Conservation (phyloP, 176 grass and related monocot genomes). For the Tillandsia leiboldiana region DNA sequence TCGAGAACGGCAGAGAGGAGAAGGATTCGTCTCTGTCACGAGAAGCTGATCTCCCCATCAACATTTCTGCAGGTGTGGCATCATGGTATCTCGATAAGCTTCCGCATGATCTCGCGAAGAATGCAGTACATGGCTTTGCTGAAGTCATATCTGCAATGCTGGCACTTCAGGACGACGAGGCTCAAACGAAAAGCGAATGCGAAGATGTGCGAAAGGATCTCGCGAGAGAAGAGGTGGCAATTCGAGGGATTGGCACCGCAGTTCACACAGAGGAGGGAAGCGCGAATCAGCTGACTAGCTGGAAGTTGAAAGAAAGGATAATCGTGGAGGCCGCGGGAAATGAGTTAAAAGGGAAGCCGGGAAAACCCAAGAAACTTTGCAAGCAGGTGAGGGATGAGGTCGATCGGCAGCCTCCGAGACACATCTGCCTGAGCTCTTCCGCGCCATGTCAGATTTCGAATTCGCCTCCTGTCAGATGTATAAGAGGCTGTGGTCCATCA, state of each 20-base stretch:
- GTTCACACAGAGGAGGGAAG: constrained; percentile 41
- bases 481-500: constrained; percentile 26
- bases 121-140: constrained; percentile 59
- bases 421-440: constrained; percentile 90
- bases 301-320: constrained; percentile 42
- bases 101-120: constrained; percentile 63
- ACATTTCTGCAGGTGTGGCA: too few species aligned
- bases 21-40: too few species aligned
- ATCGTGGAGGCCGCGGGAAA: constrained; percentile 41
- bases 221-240: constrained; percentile 33
- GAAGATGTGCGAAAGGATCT: constrained; percentile 51
- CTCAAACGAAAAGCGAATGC: constrained; percentile 45
- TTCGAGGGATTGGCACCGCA: constrained; percentile 60
- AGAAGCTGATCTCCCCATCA: too few species aligned
- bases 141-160: constrained; percentile 55
- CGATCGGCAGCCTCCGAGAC: constrained; percentile 63
- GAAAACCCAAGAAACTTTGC: constrained; percentile 34
- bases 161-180: constrained; percentile 56
- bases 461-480: constrained; percentile 55
- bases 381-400: constrained; percentile 86
- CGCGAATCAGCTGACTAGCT: too few species aligned
- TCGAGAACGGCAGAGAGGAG: too few species aligned
- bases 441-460: constrained; percentile 44
- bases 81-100: too few species aligned
- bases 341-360: constrained; percentile 54